Percentiles rank a stretch among this genome's conserved stretches.
phyloP scores from a whole-genome alignment of 768 basidiomycete genomes.

The Chiua virens region DNA sequence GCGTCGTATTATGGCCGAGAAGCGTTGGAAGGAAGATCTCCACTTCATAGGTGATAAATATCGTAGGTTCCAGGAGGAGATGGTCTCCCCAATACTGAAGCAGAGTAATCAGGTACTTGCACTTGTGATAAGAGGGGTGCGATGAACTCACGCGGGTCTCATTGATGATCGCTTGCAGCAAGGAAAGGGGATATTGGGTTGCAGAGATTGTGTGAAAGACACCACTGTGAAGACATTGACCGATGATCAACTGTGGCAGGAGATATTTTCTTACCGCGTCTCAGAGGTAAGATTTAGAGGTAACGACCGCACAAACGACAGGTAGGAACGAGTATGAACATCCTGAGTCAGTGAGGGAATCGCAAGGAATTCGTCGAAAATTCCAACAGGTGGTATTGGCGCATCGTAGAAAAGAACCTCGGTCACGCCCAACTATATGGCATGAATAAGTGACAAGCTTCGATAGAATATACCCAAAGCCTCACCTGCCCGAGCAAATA shows the following conservation, averaged over 20 bases:
- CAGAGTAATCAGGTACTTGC: not conserved
- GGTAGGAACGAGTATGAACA: conserved; percentile 15
- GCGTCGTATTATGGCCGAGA: conserved; percentile 35
- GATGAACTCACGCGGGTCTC: too few relatives aligned
- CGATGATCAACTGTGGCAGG: not conserved
- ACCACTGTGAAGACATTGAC: not conserved
- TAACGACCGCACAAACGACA: conserved; percentile 11
- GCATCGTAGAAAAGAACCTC: conserved; percentile 57
- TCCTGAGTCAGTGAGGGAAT: conserved; percentile 8
- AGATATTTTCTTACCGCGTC: conserved; percentile 3
- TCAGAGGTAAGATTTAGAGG: not conserved
- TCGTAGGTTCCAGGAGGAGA: too few relatives aligned
- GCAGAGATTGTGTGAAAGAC: conserved; percentile 3
- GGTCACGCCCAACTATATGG: conserved; percentile 15
- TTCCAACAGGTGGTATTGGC: conserved; percentile 22
- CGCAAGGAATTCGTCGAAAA: conserved; percentile 26
- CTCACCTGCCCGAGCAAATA: not conserved
- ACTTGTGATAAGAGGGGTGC: too few relatives aligned
- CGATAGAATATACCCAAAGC: not conserved
- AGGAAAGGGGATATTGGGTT: too few relatives aligned
- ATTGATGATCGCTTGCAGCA: conserved; percentile 37
- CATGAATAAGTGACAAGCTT: too few relatives aligned
- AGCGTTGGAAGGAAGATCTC: conserved; percentile 52
- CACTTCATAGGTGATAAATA: conserved; percentile 27
- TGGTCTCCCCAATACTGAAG: conserved; percentile 11